Base-by-base conservation (phyloP, 108 stramenopile species). In the Licmophora abbreviata region DNA sequence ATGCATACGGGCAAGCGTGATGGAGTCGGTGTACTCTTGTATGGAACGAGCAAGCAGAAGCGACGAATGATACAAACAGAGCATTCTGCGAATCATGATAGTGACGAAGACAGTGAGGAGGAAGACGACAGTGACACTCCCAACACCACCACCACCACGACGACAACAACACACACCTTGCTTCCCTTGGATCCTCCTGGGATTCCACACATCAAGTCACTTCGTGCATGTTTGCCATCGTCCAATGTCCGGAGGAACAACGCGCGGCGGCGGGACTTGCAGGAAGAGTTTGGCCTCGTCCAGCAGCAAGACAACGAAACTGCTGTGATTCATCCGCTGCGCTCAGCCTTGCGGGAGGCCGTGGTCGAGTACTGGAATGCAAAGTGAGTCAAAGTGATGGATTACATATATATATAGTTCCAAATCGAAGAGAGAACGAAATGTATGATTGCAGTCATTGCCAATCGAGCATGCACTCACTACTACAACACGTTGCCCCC, bases 1-100 rank as follows among this genome's bases (percentile, higher is more conserved):
- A 66, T 59, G 12, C 67, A 71, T 40, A 62, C 65, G 12, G 81
- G 81, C 12, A 87, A 74, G 51, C 63, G 85, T 11, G 72, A 87
- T 59, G 79, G 81, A 0, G 63, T 87, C 9, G 85, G 76, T 2
- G 49, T 83, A 12, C 12, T 81, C 3, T 36, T 87, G 27, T 87
- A 64, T 54, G 66, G 62, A 54, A 68, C 73, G 4, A 55, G 51
- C 44, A 58, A 29, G 18, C 41, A 29, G 45, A 66, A 57, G 21
- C 34, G 10, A 35, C 35, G 4, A 37, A 44, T 4, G 22, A 57
- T 11, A 21, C 6, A 29, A 27, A 38, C 17, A 6, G 28, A 4
- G 20, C 10, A 17, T 22, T 17, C 17, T 29, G 31, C 22, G 14
- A 32, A 48, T 24, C 54, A 52, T 4, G 63, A 58, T 48, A 35